These are phyloP conservation scores for Plectosphaerella cucumerina DNA, from an alignment of 2,329 filamentous ascomycete genomes.

Conservation along the genomic window DNA sequence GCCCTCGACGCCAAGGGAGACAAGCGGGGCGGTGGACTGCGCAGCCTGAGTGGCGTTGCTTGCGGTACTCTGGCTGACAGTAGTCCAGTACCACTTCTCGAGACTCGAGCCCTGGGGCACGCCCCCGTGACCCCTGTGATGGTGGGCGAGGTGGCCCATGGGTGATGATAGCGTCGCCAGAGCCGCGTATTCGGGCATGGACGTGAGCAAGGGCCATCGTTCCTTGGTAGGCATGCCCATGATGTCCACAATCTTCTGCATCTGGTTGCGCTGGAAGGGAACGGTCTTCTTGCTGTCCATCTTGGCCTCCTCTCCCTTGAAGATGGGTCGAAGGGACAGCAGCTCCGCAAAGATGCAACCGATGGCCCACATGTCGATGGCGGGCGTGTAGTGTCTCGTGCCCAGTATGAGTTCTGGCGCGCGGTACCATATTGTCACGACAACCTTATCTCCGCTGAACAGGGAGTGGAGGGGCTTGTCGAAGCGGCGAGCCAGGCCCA, in stretches of 20 bases:
- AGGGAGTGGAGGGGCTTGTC: conserved; percentile 90
- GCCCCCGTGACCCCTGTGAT: conserved; percentile 38
- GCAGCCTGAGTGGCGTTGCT: conserved; percentile 42
- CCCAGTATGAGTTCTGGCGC: conserved; percentile 91
- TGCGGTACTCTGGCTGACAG: conserved; percentile 54
- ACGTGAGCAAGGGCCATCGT: conserved; percentile 76
- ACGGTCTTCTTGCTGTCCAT: conserved; percentile 98
- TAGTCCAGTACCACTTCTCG: conserved; percentile 77
- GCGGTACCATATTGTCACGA: conserved; percentile 98
- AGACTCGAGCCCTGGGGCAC: conserved; percentile 45
- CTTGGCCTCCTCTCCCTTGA: conserved; percentile 98
- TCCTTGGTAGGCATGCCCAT: conserved; percentile 88
- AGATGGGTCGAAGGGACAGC: conserved; percentile 84
- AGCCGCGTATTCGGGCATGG: conserved; percentile 84
- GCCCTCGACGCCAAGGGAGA: conserved; percentile 69
- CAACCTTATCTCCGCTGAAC: conserved; percentile 93
- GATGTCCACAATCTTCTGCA: conserved; percentile 98
- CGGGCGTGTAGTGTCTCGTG: conserved; percentile 92
- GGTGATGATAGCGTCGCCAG: conserved; percentile 54
- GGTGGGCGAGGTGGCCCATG: conserved; percentile 36
- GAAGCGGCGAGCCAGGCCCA: conserved; percentile 88
- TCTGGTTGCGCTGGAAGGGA: conserved; percentile 95
- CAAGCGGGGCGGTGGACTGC: conserved; percentile 34
- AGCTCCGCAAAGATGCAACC: conserved; percentile 95
- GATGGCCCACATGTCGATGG: conserved; percentile 95